A percentile compares a stretch with the other conserved stretches of the same genome.
These are phyloP conservation scores for Tilletia setariae DNA, from an alignment of 1,284 basidiomycete species.

Conservation along the genomic window DNA sequence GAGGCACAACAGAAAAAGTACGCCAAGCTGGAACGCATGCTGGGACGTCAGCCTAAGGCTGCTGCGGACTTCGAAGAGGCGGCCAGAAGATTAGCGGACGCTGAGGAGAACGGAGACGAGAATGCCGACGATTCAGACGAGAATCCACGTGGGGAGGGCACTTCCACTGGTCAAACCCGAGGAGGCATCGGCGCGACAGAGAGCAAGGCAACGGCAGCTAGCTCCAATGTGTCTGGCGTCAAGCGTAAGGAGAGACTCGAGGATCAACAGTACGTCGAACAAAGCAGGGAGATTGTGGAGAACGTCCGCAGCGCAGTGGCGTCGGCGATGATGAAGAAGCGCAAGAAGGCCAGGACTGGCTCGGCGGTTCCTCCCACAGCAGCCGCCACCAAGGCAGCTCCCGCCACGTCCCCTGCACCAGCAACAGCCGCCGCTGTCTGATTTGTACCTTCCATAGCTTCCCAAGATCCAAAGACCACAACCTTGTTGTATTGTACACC, in stretches of 20 bases:
- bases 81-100: constrained; percentile 43
- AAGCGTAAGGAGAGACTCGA: constrained; percentile 76
- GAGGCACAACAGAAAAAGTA: constrained; percentile 71
- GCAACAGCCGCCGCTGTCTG: no score
- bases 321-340: constrained; percentile 57
- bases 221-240: constrained; percentile 59
- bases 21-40: constrained; percentile 69
- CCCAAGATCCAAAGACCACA: no score
- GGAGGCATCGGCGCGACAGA: constrained; percentile 36
- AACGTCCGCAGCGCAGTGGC: constrained; percentile 86
- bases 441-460: no score
- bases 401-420: no score
- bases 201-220: constrained; percentile 43
- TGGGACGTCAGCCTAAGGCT: constrained; percentile 39
- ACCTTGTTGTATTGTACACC: no score
- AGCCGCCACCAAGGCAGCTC: no score
- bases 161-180: no score
- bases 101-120: constrained; percentile 36
- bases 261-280: constrained; percentile 85
- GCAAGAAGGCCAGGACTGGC: constrained; percentile 26
- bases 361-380: neutral
- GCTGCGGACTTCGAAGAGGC: constrained; percentile 53
- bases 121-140: constrained; percentile 32
- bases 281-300: constrained; percentile 86
- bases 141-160: neutral